A percentile compares a stretch with the other conserved stretches of the same genome.
Evolutionary conservation across 2,329 filamentous ascomycete genomes (phyloP).

Genomic region (Tolypocladium ovalisporum): DNA sequence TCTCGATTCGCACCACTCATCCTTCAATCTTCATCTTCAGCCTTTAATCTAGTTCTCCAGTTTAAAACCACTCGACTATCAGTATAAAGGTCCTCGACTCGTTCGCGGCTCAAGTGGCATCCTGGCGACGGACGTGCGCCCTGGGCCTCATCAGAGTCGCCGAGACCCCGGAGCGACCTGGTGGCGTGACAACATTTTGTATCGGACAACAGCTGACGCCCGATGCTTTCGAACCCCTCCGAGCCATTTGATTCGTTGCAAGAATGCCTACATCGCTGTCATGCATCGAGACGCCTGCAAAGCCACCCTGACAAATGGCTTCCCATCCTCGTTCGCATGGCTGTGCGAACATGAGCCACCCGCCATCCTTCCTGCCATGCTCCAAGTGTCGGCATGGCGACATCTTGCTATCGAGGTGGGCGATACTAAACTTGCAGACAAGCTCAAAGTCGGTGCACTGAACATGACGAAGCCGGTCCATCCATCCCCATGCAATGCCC

Average conservation of each 20-base stretch:
- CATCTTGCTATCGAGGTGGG: neutral
- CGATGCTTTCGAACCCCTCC: neutral
- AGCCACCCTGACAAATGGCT: neutral
- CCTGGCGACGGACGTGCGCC: neutral
- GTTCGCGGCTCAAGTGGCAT: neutral
- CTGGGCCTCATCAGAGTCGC: too few relatives aligned
- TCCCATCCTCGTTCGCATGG: too few relatives aligned
- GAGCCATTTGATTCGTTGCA: neutral
- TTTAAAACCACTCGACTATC: too few relatives aligned
- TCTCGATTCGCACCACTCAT: too few relatives aligned
- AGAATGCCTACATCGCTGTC: neutral
- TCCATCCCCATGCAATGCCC: neutral
- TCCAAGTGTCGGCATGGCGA: neutral
- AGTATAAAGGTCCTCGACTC: too few relatives aligned
- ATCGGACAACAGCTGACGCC: too few relatives aligned
- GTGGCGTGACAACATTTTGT: neutral
- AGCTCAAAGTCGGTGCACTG: neutral
- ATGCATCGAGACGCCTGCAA: neutral
- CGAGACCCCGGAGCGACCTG: neutral
- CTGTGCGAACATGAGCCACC: neutral
- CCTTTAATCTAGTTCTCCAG: too few relatives aligned
- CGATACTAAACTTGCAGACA: neutral
- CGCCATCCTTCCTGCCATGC: neutral
- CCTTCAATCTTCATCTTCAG: too few relatives aligned
- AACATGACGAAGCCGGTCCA: neutral